Base-by-base conservation (phyloP, 2,329 filamentous ascomycete genomes). In the Trichophyton schoenleinii region DNA sequence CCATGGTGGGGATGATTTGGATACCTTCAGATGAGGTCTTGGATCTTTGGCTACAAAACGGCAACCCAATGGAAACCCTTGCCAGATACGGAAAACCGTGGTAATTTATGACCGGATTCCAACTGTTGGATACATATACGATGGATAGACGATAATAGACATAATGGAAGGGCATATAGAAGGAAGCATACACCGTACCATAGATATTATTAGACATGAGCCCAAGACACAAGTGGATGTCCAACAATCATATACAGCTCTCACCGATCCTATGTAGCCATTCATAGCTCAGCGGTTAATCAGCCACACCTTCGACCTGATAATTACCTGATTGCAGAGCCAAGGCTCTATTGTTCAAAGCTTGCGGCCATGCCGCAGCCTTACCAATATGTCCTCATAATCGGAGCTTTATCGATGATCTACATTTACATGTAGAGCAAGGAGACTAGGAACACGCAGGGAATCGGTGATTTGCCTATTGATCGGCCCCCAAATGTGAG, bases 1-100 rank as follows among this genome's bases (percentile, higher is more conserved):
- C 75, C 0, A 79, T 80, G 77, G 61, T 80, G 52, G 79, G 79
- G 0, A 73, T 75, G 63, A 58, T 65, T 11, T 65, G 63, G 63
- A 63, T 65, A 59, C 62, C 63, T 0, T 70, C 70, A 3, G 62
- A 72, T n/a, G 68, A 69, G 1, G 66, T 70, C 3, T 61, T 77
- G 44, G 68, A 74, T 31, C 67, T 69, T 41, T 79, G 77, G 77
- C 62, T 68, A 48, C 61, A 63, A 31, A 59, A 70, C 36, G 38
- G 25, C 20, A 75, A 76, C 1, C 71, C 68, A 11, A 66, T 66
- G 7, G 66, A 72, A 22, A 72, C 76, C 15, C 58, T 79, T 38
- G 64, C 63, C 13, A 66, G 73, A 38, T 65, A 78, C 28, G 77
- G 76, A 3, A 58, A 63, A 36, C 36, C 63, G 20, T 64, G 63